Base-by-base conservation (phyloP, 23 red algal genomes). In the Gracilariopsis chorda region DNA sequence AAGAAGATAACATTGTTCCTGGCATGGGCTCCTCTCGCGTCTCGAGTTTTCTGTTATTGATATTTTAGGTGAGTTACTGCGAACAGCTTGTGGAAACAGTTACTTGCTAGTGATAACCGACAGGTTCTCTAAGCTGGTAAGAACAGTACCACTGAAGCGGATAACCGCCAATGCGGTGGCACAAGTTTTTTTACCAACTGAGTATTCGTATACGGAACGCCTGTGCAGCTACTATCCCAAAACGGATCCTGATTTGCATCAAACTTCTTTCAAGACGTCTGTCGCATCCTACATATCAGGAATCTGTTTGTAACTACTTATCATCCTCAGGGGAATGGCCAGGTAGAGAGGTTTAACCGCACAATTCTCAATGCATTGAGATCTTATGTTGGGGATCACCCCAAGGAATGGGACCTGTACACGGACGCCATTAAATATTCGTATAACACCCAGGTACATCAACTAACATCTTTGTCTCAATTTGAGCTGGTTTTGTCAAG, bases 391-490 rank as follows among this genome's bases (percentile, higher is more conserved):
- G 80, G 21, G 43, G 36, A 46, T 46, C 55, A n/a, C n/a, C n/a
- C n/a, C n/a, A n/a, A n/a, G n/a, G n/a, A n/a, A n/a, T n/a, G n/a
- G n/a, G n/a, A n/a, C n/a, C n/a, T n/a, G n/a, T n/a, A n/a, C n/a
- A n/a, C n/a, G n/a, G n/a, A n/a, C n/a, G n/a, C n/a, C n/a, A 58
- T 68, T 37, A 62, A 8, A 0, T 62, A 17, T 0, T 14, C 48
- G 49, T 84, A 65, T 41, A 84, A 84, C 55, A 62, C 57, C 21
- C 80, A 68, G 81, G n/a, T 42, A 24, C 48, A 86, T 32, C 33
- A 27, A 20, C 28, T 36, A 65, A 86, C 81, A 20, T 36, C 36
- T 46, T 28, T 86, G 29, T 25, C 52, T 25, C 59, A 56, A 33
- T 69, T 65, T 60, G 81, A 86, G 56, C 2, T 86, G 36, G 1